A percentile compares a stretch with the other conserved stretches of the same genome.
Evolutionary conservation across 805 yeast species (phyloP).

Genomic region (Candida nonsorbophila): DNA sequence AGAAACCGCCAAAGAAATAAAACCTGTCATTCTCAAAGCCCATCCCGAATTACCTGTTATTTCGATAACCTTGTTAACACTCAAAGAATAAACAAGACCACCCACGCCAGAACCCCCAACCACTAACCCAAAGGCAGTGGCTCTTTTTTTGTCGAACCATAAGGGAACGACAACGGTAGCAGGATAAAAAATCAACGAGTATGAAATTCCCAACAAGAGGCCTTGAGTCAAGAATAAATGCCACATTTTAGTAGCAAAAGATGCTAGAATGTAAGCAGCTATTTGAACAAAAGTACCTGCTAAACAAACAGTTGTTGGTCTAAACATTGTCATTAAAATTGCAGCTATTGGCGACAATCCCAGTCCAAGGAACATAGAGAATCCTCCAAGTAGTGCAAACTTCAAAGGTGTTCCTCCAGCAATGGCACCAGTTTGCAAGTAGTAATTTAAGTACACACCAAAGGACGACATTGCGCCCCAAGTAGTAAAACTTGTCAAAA

Average conservation of each 20-base stretch:
- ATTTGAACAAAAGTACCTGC: slow-evolving; percentile 42
- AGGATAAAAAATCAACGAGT: slow-evolving; percentile 39
- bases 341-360: slow-evolving; percentile 49
- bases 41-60: slow-evolving; percentile 38
- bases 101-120: slow-evolving; percentile 49
- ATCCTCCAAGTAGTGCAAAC: slow-evolving; percentile 48
- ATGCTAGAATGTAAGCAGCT: slow-evolving; percentile 44
- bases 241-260: slow-evolving; percentile 46
- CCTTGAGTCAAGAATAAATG: slow-evolving; percentile 52
- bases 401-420: slow-evolving; percentile 40
- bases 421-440: slow-evolving; percentile 29
- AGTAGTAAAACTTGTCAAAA: slow-evolving; percentile 41
- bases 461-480: slow-evolving; percentile 59
- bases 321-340: slow-evolving; percentile 43
- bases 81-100: slow-evolving; percentile 45
- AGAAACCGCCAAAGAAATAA: slow-evolving; percentile 23
- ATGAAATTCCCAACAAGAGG: slow-evolving; percentile 42
- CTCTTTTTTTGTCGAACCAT: slow-evolving; percentile 43
- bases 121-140: slow-evolving; percentile 46
- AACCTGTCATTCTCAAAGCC: slow-evolving; percentile 39
- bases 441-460: slow-evolving; percentile 55
- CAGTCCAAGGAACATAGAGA: slow-evolving; percentile 50
- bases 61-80: slow-evolving; percentile 33
- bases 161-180: slow-evolving; percentile 40
- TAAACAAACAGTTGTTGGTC: slow-evolving; percentile 42